Percentiles rank a stretch among this genome's conserved stretches.
Conservation (phyloP, 148 eudicot species). For the Rhododendron mucronatum region DNA sequence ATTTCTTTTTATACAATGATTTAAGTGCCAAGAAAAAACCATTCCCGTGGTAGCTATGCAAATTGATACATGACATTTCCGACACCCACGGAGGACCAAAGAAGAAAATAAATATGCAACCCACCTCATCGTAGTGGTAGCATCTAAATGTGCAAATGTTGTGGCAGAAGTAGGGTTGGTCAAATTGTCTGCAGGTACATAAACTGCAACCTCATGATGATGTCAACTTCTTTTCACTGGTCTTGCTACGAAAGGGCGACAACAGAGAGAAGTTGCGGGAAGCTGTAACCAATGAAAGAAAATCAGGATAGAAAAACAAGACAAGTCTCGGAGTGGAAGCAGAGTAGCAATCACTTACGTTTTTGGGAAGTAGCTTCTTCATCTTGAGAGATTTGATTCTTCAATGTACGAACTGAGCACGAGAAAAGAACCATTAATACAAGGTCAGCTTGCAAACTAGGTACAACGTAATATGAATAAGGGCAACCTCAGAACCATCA, state of each 20-base stretch:
- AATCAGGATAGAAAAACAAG: not conserved
- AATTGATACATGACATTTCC: not conserved
- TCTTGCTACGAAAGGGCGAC: conserved; percentile 76
- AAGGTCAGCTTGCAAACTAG: conserved; percentile 11
- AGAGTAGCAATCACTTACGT: conserved; percentile 43
- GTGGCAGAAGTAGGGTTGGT: not conserved
- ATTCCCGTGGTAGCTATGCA: not conserved
- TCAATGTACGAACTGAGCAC: conserved; percentile 58
- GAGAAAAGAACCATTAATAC: conserved; percentile 7
- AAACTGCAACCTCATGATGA: conserved; percentile 22
- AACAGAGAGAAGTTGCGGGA: conserved; percentile 80
- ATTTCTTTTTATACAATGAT: not conserved
- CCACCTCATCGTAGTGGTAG: not conserved
- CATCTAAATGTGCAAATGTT: not conserved
- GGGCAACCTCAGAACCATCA: not conserved
- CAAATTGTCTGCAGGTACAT: not conserved
- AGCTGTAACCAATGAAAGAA: conserved; percentile 39
- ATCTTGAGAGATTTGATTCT: conserved; percentile 71
- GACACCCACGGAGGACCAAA: not conserved
- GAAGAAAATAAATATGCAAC: not conserved
- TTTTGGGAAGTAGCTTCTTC: conserved; percentile 61
- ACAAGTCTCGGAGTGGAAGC: not conserved
- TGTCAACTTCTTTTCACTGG: conserved; percentile 56
- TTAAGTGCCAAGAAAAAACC: not conserved
- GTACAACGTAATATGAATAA: not conserved